These are phyloP conservation scores for Solanum corneliomulleri DNA, from an alignment of 257 asterid species.

Conservation along the genomic window DNA sequence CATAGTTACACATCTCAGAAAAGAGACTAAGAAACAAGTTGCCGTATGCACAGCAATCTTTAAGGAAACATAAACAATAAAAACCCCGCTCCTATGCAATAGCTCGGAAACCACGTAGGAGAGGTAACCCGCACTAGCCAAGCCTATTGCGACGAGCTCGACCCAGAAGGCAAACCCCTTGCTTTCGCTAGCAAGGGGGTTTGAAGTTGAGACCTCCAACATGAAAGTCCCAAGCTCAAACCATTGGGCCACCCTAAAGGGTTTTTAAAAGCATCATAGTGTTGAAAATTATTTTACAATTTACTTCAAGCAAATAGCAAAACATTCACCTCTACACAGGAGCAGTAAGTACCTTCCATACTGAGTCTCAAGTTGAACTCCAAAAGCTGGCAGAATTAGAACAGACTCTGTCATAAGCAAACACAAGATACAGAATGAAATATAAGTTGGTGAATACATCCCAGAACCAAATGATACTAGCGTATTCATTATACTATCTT, in stretches of 20 bases:
- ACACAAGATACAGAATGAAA: not conserved
- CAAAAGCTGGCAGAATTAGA: conserved; percentile 67
- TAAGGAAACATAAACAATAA: not conserved
- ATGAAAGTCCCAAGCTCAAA: too few species aligned
- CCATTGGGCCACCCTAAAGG: too few species aligned
- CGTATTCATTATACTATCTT: not conserved
- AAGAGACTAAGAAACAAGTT: not conserved
- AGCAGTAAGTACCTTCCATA: conserved; percentile 49
- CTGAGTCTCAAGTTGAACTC: conserved; percentile 85
- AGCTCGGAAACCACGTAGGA: too few species aligned
- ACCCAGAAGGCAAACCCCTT: too few species aligned
- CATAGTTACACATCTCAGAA: not conserved
- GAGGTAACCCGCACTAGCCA: too few species aligned
- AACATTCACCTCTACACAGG: not conserved
- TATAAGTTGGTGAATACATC: not conserved
- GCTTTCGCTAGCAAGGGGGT: too few species aligned
- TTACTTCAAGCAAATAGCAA: not conserved
- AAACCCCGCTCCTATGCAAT: too few species aligned
- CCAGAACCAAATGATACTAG: not conserved
- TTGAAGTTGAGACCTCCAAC: too few species aligned
- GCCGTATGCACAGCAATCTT: not conserved
- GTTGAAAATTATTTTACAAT: not conserved
- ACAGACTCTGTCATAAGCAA: conserved; percentile 54
- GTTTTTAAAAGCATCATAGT: not conserved
- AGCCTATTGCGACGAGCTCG: too few species aligned